Percentiles rank a stretch among this genome's conserved stretches.
phyloP scores from a whole-genome alignment of 306 rosid genomes.

The Trifolium repens region DNA sequence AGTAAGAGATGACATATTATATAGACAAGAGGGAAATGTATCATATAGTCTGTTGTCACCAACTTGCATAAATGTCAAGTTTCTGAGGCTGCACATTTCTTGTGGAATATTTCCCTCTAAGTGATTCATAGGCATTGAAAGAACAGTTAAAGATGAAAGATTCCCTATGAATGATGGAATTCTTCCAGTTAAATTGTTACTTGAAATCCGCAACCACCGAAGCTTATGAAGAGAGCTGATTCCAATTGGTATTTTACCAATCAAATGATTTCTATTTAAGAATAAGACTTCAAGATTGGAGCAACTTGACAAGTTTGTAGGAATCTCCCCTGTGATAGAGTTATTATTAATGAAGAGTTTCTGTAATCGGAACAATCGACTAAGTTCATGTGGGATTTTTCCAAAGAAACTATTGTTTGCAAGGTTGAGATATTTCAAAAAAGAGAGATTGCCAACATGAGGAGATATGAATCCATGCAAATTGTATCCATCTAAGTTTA shows the following conservation, averaged over 20 bases:
- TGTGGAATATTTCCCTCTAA: background rate
- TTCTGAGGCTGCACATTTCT: background rate
- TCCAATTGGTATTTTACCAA: background rate
- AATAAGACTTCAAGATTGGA: background rate
- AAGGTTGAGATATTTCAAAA: background rate
- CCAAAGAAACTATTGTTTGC: background rate
- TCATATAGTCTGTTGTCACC: no score
- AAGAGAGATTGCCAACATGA: background rate
- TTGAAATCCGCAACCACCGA: background rate
- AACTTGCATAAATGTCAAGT: background rate
- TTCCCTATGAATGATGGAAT: background rate
- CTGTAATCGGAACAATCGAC: background rate
- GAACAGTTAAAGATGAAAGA: background rate
- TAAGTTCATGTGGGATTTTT: background rate
- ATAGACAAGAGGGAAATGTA: no score
- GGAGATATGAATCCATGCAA: background rate
- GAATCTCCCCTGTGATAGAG: background rate
- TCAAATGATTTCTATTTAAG: background rate
- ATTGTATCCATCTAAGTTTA: background rate
- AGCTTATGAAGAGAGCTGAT: background rate
- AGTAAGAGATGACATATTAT: no score
- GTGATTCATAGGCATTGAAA: no score
- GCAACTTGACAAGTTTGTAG: background rate
- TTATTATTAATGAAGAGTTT: background rate
- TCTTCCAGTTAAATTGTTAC: background rate